Base-by-base conservation (phyloP, 2,329 filamentous ascomycete genomes). In the Verticillium longisporum region DNA sequence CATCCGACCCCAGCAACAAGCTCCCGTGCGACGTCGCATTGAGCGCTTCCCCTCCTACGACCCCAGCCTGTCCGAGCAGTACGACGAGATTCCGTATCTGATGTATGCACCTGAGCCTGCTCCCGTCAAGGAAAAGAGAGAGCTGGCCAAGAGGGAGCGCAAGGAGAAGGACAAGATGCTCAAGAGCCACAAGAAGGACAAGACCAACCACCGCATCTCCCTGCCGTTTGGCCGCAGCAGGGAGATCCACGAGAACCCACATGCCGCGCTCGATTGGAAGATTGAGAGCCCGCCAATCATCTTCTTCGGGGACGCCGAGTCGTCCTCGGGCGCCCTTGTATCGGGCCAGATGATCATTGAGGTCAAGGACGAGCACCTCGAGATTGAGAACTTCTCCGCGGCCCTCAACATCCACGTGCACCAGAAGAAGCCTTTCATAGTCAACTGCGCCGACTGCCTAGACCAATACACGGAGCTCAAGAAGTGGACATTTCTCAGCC, bases 241-340 rank as follows among this genome's bases (percentile, higher is more conserved):
- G 68, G 78, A 82, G 10, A 65, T 66, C n/a, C 65, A 72, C 50
- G 66, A 70, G 61, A 75, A 74, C 59, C 69, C 74, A 1, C 75
- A 76, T 61, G 78, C 79, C 10, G 68, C 75, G 1, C 69, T 86
- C 18, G 74, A 79, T 62, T 85, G 81, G 79, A 80, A 77, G 67
- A 89, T 97, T 65, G 93, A 97, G 78, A 96, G 91, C 13, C 92
- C 92, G 1, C 93, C 93, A 2, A 82, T 94, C 18, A 85, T 97
- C 55, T 88, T 97, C 76, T 91, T 95, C 70, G 92, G 92, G 64
- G 80, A 83, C 31, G 81, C 90, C 1, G 83, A 87, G 64, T 83
- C 84, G 66, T 97, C 92, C 68, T 89, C 88, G 2, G 94, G 94
- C 61, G 92, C 92, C 6, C 79, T 97, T 62, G 84, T 97, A 58